Percentiles rank a stretch among this genome's conserved stretches.
These are phyloP conservation scores for Cenococcum geophilum DNA, from an alignment of 495 filamentous ascomycete species.

Conservation along the genomic window DNA sequence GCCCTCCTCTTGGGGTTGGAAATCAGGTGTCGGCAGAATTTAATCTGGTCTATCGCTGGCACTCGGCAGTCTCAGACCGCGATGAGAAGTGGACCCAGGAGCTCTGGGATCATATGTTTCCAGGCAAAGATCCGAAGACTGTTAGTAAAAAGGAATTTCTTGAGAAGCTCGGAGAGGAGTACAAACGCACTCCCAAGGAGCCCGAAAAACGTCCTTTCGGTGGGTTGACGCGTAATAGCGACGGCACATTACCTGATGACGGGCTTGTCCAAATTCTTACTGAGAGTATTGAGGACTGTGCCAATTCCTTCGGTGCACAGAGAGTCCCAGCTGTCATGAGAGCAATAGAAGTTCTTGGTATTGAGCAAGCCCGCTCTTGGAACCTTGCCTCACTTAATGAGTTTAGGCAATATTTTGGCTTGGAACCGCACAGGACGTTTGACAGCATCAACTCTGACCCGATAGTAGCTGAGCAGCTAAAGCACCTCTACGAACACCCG, in stretches of 20 bases:
- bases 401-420: slow-evolving; percentile 72
- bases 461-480: slow-evolving; percentile 63
- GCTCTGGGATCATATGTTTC: slow-evolving; percentile 45
- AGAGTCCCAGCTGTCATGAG: slow-evolving; percentile 69
- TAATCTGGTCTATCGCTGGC: slow-evolving; percentile 68
- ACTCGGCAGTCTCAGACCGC: slow-evolving; percentile 55
- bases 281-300: slow-evolving; percentile 47
- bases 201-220: slow-evolving; percentile 51
- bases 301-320: slow-evolving; percentile 58
- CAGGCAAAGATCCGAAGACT: slow-evolving; percentile 33
- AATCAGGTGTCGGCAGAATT: slow-evolving; percentile 78
- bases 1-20: slow-evolving; percentile 60
- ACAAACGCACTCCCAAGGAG: slow-evolving; percentile 28
- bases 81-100: slow-evolving; percentile 63
- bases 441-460: slow-evolving; percentile 80
- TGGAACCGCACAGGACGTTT: slow-evolving; percentile 69
- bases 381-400: slow-evolving; percentile 80
- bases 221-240: slow-evolving; percentile 46
- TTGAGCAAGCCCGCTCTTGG: slow-evolving; percentile 78
- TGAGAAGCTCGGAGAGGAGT: slow-evolving; percentile 37
- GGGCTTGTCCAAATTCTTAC: slow-evolving; percentile 57
- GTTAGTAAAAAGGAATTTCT: slow-evolving; percentile 24
- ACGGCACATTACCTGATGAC: slow-evolving; percentile 57
- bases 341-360: slow-evolving; percentile 76
- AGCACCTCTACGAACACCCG: slow-evolving; percentile 69